Evolutionary conservation across 148 eudicot genomes (phyloP), one percentile per base, ranked within the genome.

Genomic region (Euryodendron excelsum): DNA sequence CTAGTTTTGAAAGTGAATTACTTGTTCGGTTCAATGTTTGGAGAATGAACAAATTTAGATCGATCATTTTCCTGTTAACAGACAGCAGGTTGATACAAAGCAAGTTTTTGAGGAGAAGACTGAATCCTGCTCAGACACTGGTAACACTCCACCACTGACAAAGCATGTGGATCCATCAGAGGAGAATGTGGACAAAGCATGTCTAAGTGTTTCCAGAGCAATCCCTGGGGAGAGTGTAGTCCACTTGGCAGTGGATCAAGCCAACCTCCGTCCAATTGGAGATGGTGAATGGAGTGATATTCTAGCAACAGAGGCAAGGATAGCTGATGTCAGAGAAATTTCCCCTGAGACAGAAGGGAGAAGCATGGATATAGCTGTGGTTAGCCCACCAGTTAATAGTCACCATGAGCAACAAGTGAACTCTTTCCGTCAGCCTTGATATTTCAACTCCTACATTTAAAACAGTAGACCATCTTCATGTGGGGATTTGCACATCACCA

Each of bases 101-200:
- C 92, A 89, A 85, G 91, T 96, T 20, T 89, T 87, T 80, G 91
- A 89, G 81, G 92, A 89, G 82, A 89, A 86, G 84, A 77, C 87
- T 0, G 94, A 93, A 74, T 88, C 99, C 41, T 87, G 88, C 79
- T 87, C 94, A 3, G 85, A 89, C 72, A 87, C 80, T 21, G 82
- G 73, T 37, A 84, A 86, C 56, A 79, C 88, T 27, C 84, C 73
- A 77, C 86, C 97, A 3, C 82, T 87, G 76, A 96, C 98, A 52
- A 96, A 93, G 82, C 98, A 93, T 71, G 97, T 93, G 25, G 89
- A 96, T 82, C 89, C 93, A 30, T 88, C 93, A 0, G 92, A 91
- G 34, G 93, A 90, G 79, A 93, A 96, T 77, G 97, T 96, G 65
- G 99, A 96, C 77, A 96, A 96, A 82, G 94, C 99, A 75, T 93